Base-by-base conservation (phyloP, 2,329 filamentous ascomycete species). In the Epichloe coenophiala region DNA sequence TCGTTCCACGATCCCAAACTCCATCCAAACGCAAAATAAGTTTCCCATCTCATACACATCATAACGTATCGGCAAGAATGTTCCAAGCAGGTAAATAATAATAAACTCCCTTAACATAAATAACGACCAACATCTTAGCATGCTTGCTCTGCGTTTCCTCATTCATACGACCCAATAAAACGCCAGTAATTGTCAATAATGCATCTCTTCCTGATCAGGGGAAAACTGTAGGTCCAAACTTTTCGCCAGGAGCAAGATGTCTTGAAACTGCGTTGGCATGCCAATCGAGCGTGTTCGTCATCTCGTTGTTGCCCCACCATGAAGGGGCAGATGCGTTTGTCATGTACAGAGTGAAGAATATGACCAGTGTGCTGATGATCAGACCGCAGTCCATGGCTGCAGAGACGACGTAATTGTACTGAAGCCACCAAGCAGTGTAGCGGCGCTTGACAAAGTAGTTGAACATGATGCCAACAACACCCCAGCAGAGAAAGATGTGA, bases 321-420 rank as follows among this genome's bases (percentile, higher is more conserved):
- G 70, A 59, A 0, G 81, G 79, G 51, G 77, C 68, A 3, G 62
- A 59, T 8, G 73, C 72, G 36, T 71, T 68, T 2, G 81, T 81
- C 56, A 87, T 63, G 51, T 80, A 78, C 31, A 88, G 67, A 1
- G 80, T 75, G 57, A 86, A 78, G 69, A 88, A 86, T 51, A 88
- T 82, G 51, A 88, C 63, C 37, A 88, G 74, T 0, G 82, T 83
- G 36, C 75, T 77, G 17, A 87, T 63, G 12, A 82, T 78, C 5
- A 86, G 71, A 5, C 84, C 84, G 46, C 77, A 77, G 63, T 88
- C 84, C 38, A 88, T 68, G 1, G 80, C 84, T 0, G 84, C 84
- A 19, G 83, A 86, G 0, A 82, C 79, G 60, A 87, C 74, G 63
- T 88, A 88, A 69, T 88, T 88, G 69, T 86, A 88, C 63, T 83